A percentile compares a stretch with the other conserved stretches of the same genome.
Conservation (phyloP, 345 rosid species). For the Dovyalis caffra region DNA sequence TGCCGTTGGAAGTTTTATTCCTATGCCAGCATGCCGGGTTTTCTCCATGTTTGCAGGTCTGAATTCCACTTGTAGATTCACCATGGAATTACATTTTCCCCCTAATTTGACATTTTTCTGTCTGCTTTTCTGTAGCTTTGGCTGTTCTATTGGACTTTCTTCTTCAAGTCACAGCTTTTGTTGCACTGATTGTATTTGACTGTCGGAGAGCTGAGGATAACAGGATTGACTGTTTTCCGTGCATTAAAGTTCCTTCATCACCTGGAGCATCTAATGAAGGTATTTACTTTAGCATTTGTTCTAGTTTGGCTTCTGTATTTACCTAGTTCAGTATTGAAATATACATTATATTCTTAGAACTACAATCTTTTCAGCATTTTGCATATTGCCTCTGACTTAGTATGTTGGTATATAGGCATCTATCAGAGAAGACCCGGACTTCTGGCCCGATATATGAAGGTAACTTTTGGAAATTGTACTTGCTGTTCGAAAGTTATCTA, state of each 20-base stretch:
- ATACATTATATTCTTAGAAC: not conserved
- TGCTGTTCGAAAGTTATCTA: not conserved
- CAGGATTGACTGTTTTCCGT: slow-evolving; percentile 91
- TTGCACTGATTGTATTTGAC: slow-evolving; percentile 85
- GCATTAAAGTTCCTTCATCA: slow-evolving; percentile 54
- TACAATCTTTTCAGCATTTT: not conserved
- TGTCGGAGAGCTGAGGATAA: slow-evolving; percentile 66
- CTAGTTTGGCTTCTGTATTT: not conserved
- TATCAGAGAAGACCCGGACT: slow-evolving; percentile 40
- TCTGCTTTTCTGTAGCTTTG: slow-evolving; percentile 58
- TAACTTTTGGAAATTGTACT: slow-evolving; percentile 20
- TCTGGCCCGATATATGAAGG: slow-evolving; percentile 93
- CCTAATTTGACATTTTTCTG: slow-evolving; percentile 2
- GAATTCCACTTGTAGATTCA: not conserved
- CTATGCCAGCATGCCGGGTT: slow-evolving; percentile 97
- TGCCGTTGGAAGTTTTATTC: slow-evolving; percentile 92
- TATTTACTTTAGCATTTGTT: slow-evolving; percentile 17
- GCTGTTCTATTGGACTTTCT: slow-evolving; percentile 94
- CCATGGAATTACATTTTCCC: not conserved
- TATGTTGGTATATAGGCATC: slow-evolving; percentile 21
- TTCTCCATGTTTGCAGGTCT: slow-evolving; percentile 98
- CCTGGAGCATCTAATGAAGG: slow-evolving; percentile 62
- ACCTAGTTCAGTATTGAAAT: not conserved
- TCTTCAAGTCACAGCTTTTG: slow-evolving; percentile 95
- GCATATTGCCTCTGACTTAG: not conserved